Conservation (phyloP, 805 yeast species). For the Sugiyamaella valdiviana region DNA sequence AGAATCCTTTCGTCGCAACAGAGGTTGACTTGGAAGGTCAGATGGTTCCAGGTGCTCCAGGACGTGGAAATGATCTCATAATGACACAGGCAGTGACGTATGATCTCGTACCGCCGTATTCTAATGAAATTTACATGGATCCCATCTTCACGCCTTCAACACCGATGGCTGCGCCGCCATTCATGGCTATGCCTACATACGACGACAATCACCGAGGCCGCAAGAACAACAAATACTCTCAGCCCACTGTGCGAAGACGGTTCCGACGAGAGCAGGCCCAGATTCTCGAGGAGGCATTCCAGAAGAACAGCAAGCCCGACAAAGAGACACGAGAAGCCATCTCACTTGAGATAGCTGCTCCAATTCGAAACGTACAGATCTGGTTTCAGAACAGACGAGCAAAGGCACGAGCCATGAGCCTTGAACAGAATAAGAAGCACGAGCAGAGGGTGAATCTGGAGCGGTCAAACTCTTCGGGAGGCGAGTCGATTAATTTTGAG, state of each 20-base stretch:
- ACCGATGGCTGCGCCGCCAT: not conserved
- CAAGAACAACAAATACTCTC: not conserved
- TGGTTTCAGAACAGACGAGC: constrained; percentile 89
- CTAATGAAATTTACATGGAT: not conserved
- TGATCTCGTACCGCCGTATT: not conserved
- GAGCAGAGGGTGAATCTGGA: too few relatives aligned
- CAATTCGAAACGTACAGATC: constrained; percentile 79
- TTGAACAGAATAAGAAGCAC: constrained; percentile 23
- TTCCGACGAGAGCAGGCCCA: constrained; percentile 36
- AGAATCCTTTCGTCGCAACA: not conserved
- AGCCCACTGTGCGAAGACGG: constrained; percentile 22
- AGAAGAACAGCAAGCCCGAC: constrained; percentile 66
- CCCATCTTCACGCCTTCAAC: not conserved
- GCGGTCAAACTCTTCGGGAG: constrained; percentile 44
- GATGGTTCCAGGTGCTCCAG: not conserved
- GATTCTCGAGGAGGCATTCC: constrained; percentile 62
- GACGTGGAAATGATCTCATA: not conserved
- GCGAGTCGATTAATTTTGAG: too few relatives aligned
- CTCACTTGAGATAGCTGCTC: constrained; percentile 65
- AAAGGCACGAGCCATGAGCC: constrained; percentile 35
- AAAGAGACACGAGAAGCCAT: constrained; percentile 64
- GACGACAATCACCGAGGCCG: not conserved
- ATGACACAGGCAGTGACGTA: not conserved
- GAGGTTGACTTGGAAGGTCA: not conserved
- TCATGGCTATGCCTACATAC: not conserved